Evolutionary conservation across 139 green algal genomes (phyloP), one percentile per base, ranked within the genome.

Genomic region (Trebouxia sp.): DNA sequence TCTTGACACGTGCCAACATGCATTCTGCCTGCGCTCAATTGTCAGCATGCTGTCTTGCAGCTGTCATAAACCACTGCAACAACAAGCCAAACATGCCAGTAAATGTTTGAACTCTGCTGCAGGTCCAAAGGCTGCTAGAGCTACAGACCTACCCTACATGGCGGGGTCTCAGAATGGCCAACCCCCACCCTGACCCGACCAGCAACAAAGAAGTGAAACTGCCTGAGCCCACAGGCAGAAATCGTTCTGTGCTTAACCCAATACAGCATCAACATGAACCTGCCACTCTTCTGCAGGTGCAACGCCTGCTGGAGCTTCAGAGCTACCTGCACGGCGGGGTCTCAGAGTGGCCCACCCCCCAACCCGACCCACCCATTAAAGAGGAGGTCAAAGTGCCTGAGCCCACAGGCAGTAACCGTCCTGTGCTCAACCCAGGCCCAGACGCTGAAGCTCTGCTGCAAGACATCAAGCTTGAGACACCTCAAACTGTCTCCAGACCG

Each of bases 271-370:
- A n/a, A n/a, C n/a, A n/a, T n/a, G n/a, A n/a, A n/a, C n/a, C n/a
- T n/a, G n/a, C n/a, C 56, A 69, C 5, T 12, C 79, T 41, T 3
- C 4, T 79, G 51, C 79, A 87, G 81, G 79, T 91, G 37, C 28
- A 62, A 22, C 75, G 86, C 32, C 80, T 91, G 51, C 58, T 94
- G 22, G 83, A 83, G 65, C 78, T 93, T 48, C 82, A 94, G 47
- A 74, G 81, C 17, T 91, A 94, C 77, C 75, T 92, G 0, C 58
- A 90, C 58, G 84, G 69, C 11, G 90, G 84, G 51, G 47, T 76
- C 9, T 41, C 38, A 37, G 39, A 53, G 22, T 50, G 26, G 62
- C 43, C 37, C 8, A 39, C 69, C 11, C 35, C 62, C 14, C 15
- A n/a, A 11, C 62, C 42, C n/a, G 32, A 42, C 14, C 62, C 62